Base-by-base conservation (phyloP, 2,329 filamentous ascomycete genomes). In the Calonectria crousiana region DNA sequence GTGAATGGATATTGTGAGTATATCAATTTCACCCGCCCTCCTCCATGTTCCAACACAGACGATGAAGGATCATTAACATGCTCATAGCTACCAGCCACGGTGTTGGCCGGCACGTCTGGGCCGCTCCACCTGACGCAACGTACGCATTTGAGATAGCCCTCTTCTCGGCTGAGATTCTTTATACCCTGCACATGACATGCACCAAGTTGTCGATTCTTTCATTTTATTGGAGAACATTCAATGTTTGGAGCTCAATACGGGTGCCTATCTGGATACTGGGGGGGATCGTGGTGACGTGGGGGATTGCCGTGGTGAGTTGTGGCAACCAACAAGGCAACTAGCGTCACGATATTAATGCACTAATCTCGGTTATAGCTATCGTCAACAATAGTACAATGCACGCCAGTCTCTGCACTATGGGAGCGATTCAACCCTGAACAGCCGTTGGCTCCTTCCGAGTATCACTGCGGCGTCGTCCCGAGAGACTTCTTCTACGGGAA, bases 401-500 rank as follows among this genome's bases (percentile, higher is more conserved):
- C 38, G 4, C 69, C 69, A 18, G 47, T 64, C 9, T 51, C 28
- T 9, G 60, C 69, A 5, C 20, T 58, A 16, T 71, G 69, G 69
- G 26, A 26, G 1, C 49, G 51, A 38, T 71, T 23, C 49, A 32
- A 71, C 32, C 69, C 51, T 6, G 11, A 28, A 5, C 20, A 58
- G 4, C 69, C 69, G 6, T 11, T 67, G 16, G 30, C 36, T 3
- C 4, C 28, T 28, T 71, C 69, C 5, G 78, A 60, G 34, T 52
- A n/a, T n/a, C 18, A 47, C 11, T 81, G 78, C 23, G 56, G 62
- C 60, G 72, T 82, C 8, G 60, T 77, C 14, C 49, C 74, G 8
- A 75, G 52, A 32, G 74, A 75, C 4, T 81, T 82, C 69, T 82
- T 83, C 60, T 80, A 79, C 56, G 77, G 75, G 2, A 83, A 82